Evolutionary conservation across 345 rosid genomes (phyloP), one percentile per base, ranked within the genome.

Genomic region (Hibiscus tridactylites): DNA sequence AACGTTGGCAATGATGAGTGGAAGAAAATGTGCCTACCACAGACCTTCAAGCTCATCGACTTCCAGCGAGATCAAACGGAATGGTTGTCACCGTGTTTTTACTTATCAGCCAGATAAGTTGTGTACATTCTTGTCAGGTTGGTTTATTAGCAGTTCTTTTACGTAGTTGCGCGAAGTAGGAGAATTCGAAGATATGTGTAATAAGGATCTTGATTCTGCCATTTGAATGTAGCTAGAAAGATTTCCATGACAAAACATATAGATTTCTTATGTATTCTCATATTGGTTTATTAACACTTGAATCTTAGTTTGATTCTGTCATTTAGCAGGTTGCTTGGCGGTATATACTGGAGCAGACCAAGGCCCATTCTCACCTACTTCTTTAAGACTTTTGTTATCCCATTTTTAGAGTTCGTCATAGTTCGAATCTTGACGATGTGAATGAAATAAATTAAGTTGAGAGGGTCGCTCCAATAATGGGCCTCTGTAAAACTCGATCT

Each of bases 131-230:
- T 24, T 73, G 59, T 28, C 57, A 80, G 76, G 28, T 61, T 19
- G 60, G 54, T 54, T 58, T 24, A 58, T 73, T 71, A 66, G 64
- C 70, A 13, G 24, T 74, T 37, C 6, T 7, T 39, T 39, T 39
- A 39, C 44, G 8, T 39, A 39, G 44, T 39, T 39, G 44, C 9
- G 24, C 44, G 9, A 39, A 39, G 7, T 57, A 68, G 10, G 4
- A 71, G 71, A 75, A 62, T 72, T 56, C 17, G 65, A 81, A 54
- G 13, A 29, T 19, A 50, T 78, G 90, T 93, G n/a, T 93, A 91
- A 79, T 50, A 50, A 68, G 46, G 26, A 16, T 59, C 62, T 26
- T 59, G 62, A 12, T 44, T 37, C 26, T 37, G 65, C 39, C 12
- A 15, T 71, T n/a, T 71, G 39, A 33, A 71, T 59, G 42, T 59